Base-by-base conservation (phyloP, 2,329 filamentous ascomycete species). In the Cercospora zeae-maydis region DNA sequence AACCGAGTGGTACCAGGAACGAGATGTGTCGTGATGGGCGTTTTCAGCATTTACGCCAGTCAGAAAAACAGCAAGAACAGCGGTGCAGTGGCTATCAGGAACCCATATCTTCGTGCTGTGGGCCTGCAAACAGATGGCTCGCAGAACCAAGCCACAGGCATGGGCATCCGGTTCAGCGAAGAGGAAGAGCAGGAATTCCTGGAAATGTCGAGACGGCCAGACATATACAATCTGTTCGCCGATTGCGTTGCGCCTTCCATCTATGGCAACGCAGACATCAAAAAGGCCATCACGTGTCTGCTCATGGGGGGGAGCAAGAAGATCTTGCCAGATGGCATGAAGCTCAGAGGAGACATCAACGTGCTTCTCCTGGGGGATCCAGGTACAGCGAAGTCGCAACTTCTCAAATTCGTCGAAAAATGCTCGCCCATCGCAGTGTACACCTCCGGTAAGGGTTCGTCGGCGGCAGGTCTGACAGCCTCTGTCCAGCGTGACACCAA, bases 391-490 rank as follows among this genome's bases (percentile, higher is more conserved):
- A 99, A 99, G 77, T 99, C 95, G 7, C 95, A 99, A 76, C 81
- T 99, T 6, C 81, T 99, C 42, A 99, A 99, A 75, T 99, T 98
- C 74, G 95, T 98, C 5, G 93, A 98, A 75, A 96, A 96, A 75
- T 93, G 91, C 6, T 91, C 95, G 1, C 95, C 95, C 1, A 97
- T 98, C 66, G 93, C 95, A 39, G 97, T 99, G 70, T 99, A 99
- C 80, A 99, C 95, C 0, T 99, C 95, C 4, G 95, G 95, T 70
- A 99, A 99, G 78, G 95, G 95, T 69, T 98, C 95, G 1, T 98
- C 93, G 1, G 95, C 95, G 16, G 95, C 95, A 52, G 95, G 95
- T 93, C 81, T 99, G 67, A 99, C 95, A 16, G 95, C 95, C 0
- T 98, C 95, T 0, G 95, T 99, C 1, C 95, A 99, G 72, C 88